Percentiles rank a stretch among this genome's conserved stretches.
Evolutionary conservation across 1,139 yeast genomes (phyloP).

Genomic region (Blastobotrys aristatus): DNA sequence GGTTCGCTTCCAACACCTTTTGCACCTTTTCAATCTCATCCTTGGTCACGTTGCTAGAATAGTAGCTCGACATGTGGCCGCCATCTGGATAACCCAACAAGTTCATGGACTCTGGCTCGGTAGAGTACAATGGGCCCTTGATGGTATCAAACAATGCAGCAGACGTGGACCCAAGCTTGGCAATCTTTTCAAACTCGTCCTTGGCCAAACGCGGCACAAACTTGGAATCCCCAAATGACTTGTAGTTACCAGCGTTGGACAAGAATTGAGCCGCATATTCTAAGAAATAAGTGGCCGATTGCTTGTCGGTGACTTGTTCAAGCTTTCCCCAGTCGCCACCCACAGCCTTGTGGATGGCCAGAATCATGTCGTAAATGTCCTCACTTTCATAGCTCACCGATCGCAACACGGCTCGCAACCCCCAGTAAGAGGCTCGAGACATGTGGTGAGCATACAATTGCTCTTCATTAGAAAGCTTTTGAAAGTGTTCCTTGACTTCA

Average conservation of each 20-base stretch:
- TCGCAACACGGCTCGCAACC: conserved; percentile 70
- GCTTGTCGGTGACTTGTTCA: conserved; percentile 31
- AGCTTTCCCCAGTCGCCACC: conserved; percentile 48
- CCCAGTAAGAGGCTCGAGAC: conserved; percentile 77
- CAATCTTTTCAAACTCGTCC: conserved; percentile 46
- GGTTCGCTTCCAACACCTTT: conserved; percentile 52
- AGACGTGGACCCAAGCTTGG: conserved; percentile 39
- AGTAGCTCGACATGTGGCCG: conserved; percentile 73
- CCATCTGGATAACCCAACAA: conserved; percentile 74
- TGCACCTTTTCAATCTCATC: conserved; percentile 63
- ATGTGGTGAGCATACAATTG: conserved; percentile 74
- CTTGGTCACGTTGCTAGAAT: conserved; percentile 51
- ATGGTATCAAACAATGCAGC: conserved; percentile 42
- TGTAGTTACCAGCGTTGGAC: conserved; percentile 78
- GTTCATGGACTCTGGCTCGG: conserved; percentile 42
- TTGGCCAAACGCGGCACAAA: conserved; percentile 60
- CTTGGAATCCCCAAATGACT: conserved; percentile 84
- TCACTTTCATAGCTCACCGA: conserved; percentile 87
- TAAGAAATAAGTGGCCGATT: conserved; percentile 46
- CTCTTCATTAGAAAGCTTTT: conserved; percentile 48
- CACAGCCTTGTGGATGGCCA: conserved; percentile 50
- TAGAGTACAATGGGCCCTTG: conserved; percentile 47
- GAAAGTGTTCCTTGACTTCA: conserved; percentile 41
- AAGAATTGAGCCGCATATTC: conserved; percentile 80
- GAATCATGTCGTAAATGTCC: conserved; percentile 60